Evolutionary conservation across 2,329 filamentous ascomycete genomes (phyloP).

Genomic region (Neurospora sp.): DNA sequence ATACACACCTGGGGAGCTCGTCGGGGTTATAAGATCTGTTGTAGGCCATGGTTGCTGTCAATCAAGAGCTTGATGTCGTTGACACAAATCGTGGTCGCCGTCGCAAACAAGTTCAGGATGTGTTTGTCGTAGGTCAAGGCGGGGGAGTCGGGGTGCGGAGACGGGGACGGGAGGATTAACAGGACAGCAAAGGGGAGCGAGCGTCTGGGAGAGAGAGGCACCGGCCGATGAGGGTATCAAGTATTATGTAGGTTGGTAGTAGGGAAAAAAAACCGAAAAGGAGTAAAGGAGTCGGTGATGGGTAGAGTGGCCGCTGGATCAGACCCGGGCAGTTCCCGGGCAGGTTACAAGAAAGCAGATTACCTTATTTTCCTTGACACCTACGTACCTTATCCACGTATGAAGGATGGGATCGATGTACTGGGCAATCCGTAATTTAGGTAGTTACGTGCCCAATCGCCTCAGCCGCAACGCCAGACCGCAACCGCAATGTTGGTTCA

Average conservation of each 20-base stretch:
- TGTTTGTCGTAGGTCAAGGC: slow-evolving; percentile 7
- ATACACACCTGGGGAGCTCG: slow-evolving; percentile 75
- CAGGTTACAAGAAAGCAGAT: background rate
- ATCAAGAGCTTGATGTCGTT: slow-evolving; percentile 1
- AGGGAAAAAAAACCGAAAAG: slow-evolving; percentile 67
- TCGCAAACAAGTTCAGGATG: slow-evolving; percentile 5
- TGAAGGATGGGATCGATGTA: background rate
- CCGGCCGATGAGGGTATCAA: background rate
- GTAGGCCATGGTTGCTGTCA: slow-evolving; percentile 64
- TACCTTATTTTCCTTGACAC: background rate
- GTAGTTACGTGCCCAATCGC: background rate
- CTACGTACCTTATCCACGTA: background rate
- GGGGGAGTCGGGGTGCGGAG: background rate
- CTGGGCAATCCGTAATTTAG: background rate
- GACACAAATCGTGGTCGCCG: slow-evolving; percentile 7
- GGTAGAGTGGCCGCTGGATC: background rate
- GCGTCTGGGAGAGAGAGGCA: background rate
- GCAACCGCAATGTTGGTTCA: background rate
- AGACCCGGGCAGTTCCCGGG: background rate
- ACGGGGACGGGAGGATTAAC: background rate
- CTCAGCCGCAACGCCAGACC: slow-evolving; percentile 2
- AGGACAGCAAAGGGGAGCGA: background rate
- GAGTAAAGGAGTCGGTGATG: slow-evolving; percentile 44
- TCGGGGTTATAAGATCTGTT: slow-evolving; percentile 90
- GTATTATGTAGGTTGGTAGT: slow-evolving; percentile 38